Percentiles rank a stretch among this genome's conserved stretches.
These are phyloP conservation scores for Cercospora brassicicola DNA, from an alignment of 2,329 filamentous ascomycete species.

Conservation along the genomic window DNA sequence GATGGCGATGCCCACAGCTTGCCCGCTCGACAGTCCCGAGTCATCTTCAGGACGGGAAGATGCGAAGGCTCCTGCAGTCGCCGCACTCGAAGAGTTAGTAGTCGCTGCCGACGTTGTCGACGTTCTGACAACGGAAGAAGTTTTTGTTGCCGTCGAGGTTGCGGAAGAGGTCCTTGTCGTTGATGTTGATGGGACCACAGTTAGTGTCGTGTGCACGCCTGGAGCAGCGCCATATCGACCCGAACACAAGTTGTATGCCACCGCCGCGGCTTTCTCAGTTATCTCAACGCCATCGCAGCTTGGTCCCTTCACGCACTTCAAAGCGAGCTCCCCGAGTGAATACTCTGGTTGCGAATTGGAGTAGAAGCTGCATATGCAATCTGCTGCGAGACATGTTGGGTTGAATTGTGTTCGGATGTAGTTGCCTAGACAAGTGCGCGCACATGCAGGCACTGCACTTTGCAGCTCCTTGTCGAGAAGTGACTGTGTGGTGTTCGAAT, in stretches of 20 bases:
- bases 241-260: constrained; percentile 35
- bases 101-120: not conserved
- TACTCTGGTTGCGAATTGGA: not conserved
- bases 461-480: constrained; percentile 26
- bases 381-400: not conserved
- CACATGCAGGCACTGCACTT: constrained; percentile 33
- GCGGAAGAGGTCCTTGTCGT: not conserved
- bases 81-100: not conserved
- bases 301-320: constrained; percentile 25
- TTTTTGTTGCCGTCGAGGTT: not conserved
- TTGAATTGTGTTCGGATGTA: constrained; percentile 30
- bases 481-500: constrained; percentile 10
- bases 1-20: constrained; percentile 39
- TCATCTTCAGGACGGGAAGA: constrained; percentile 11
- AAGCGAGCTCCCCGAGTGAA: constrained; percentile 37
- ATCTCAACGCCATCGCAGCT: constrained; percentile 1
- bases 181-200: constrained; percentile 10
- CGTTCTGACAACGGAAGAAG: not conserved
- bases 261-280: constrained; percentile 5
- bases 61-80: not conserved
- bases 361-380: constrained; percentile 1
- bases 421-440: constrained; percentile 32
- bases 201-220: constrained; percentile 31
- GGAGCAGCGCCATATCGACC: constrained; percentile 26
- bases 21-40: constrained; percentile 31